Evolutionary conservation across 192 early-diverging fungal species (phyloP).

Genomic region (Entomortierella lignicola): DNA sequence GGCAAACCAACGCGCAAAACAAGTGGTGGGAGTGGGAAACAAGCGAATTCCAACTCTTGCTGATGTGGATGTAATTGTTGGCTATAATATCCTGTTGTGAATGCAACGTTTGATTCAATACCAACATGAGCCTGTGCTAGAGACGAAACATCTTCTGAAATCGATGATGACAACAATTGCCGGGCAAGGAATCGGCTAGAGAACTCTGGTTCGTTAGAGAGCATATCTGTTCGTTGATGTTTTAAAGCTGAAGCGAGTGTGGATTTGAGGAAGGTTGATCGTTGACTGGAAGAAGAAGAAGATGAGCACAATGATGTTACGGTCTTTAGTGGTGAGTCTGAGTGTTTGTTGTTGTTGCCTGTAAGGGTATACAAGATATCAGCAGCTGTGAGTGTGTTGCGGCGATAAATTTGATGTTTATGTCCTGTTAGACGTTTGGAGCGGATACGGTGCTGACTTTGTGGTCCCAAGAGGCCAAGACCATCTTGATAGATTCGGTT

Average conservation of each 20-base stretch:
- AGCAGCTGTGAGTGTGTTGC: constrained; percentile 2
- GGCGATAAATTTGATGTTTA: constrained; percentile 21
- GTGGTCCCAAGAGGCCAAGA: constrained; percentile 5
- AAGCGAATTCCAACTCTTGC: background rate
- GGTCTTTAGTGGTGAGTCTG: too few relatives aligned
- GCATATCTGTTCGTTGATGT: background rate
- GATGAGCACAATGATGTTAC: background rate
- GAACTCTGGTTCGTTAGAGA: background rate
- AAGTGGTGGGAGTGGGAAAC: constrained; percentile 5
- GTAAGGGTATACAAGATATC: background rate
- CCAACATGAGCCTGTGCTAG: background rate
- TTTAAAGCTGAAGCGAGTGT: background rate
- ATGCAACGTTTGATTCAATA: background rate
- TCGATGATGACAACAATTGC: background rate
- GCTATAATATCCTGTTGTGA: background rate
- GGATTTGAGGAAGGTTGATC: background rate
- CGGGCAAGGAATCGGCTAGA: background rate
- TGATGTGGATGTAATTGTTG: background rate
- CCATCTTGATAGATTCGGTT: constrained; percentile 15
- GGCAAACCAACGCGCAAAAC: background rate
- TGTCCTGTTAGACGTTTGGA: constrained; percentile 16
- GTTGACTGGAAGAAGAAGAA: background rate
- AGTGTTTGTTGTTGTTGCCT: too few relatives aligned
- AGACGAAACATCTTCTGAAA: background rate
- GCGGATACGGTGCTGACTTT: constrained; percentile 16